These are phyloP conservation scores for Seiridium unicorne DNA, from an alignment of 2,329 filamentous ascomycete genomes.

Conservation along the genomic window DNA sequence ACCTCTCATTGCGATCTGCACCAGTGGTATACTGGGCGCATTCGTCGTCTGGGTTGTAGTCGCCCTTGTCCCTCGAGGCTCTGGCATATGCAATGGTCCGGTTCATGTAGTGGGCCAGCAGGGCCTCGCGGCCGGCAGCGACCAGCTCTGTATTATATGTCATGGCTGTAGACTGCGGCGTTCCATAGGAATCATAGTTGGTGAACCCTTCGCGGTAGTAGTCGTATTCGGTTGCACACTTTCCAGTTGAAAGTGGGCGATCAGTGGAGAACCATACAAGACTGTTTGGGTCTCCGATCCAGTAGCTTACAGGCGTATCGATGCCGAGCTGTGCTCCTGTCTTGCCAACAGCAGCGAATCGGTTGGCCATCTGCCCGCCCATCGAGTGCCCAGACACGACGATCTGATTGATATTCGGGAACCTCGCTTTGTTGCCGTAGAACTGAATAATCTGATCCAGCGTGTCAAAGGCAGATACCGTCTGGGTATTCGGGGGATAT, in stretches of 20 bases:
- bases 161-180: neutral
- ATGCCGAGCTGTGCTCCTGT: conserved; percentile 2
- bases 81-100: conserved; percentile 11
- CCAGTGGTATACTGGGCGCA: conserved; percentile 11
- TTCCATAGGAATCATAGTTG: conserved; percentile 8
- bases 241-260: conserved; percentile 7
- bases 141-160: conserved; percentile 11
- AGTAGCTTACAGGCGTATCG: conserved; percentile 10
- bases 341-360: conserved; percentile 13
- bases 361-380: conserved; percentile 11
- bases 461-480: conserved; percentile 8
- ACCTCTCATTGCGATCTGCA: conserved; percentile 11
- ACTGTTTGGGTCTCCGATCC: conserved; percentile 12
- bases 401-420: conserved; percentile 13
- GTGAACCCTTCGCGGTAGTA: conserved; percentile 11
- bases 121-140: conserved; percentile 3
- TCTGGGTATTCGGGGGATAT: conserved; percentile 1
- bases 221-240: conserved; percentile 7
- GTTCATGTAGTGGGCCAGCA: conserved; percentile 8
- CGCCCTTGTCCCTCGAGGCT: conserved; percentile 9
- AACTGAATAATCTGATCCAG: conserved; percentile 12
- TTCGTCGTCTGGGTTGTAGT: conserved; percentile 1
- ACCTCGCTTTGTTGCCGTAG: conserved; percentile 8
- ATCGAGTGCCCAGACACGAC: conserved; percentile 12
- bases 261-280: conserved; percentile 7